Conservation (phyloP, 345 rosid species). For the Pseudoturritis turrita region DNA sequence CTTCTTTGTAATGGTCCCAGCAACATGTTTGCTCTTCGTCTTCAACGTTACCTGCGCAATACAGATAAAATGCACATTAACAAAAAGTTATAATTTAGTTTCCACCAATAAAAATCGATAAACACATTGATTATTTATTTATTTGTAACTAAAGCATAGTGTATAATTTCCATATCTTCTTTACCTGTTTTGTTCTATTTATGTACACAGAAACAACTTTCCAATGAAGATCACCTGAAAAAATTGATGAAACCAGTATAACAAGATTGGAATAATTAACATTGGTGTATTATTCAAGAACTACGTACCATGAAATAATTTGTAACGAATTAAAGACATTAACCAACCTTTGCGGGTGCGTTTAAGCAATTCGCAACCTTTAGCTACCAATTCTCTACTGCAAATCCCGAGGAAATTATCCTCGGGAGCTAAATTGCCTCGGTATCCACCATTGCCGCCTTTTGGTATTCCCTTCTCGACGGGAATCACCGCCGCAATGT, state of each 20-base stretch:
- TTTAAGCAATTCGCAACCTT: conserved; percentile 92
- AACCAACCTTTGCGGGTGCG: conserved; percentile 85
- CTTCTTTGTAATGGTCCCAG: conserved; percentile 79
- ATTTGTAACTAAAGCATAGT: neutral
- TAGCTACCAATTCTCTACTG: conserved; percentile 81
- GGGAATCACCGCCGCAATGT: conserved; percentile 88
- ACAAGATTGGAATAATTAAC: neutral
- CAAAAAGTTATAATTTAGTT: neutral
- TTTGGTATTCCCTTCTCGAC: conserved; percentile 63
- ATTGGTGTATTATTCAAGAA: neutral
- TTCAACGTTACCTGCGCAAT: conserved; percentile 64
- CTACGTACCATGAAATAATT: neutral
- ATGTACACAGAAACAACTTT: conserved; percentile 86
- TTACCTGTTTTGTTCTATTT: conserved; percentile 79
- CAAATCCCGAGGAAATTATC: conserved; percentile 78
- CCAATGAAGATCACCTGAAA: conserved; percentile 95
- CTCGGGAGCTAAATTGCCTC: conserved; percentile 62
- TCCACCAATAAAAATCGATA: neutral
- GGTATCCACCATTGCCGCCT: conserved; percentile 38
- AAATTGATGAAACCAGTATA: neutral
- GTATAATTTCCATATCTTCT: neutral
- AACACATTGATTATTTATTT: neutral
- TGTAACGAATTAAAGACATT: neutral
- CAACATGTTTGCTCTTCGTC: conserved; percentile 86
- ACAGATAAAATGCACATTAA: neutral